Evolutionary conservation across 805 yeast genomes (phyloP), one percentile per base, ranked within the genome.

Genomic region (Sungouiella thailandica): DNA sequence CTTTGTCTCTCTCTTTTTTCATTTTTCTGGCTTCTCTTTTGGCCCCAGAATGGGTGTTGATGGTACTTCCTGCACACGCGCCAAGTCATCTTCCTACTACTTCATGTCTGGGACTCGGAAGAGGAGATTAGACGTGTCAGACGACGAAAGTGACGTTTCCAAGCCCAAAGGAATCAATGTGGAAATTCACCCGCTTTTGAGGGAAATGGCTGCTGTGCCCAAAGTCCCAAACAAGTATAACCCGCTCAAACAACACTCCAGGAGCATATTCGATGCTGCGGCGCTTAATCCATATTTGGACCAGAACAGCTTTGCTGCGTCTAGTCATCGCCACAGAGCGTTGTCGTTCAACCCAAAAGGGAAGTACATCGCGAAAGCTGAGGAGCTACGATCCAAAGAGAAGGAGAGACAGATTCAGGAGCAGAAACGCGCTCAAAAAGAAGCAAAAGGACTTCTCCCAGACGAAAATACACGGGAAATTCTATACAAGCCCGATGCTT

Each of bases 291-390:
- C 71, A 1, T 67, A 67, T 36, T 42, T 66, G 17, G 51, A 58
- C 31, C 67, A 58, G 35, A 36, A 36, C 2, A 39, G 33, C 13
- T 17, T 43, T 10, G 31, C 35, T 7, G 35, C 16, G 5, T 23
- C 17, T 15, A 17, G n/a, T 7, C 43, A 38, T 17, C 40, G 39
- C 9, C 25, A 49, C 2, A 52, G 74, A 33, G 70, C 65, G 2
- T 56, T 81, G 26, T 55, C 53, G 11, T 76, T 86, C 47, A 78
- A 74, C 47, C 72, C 66, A 22, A 66, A 68, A 25, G 96, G 95
- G 2, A 83, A 77, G 49, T 80, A 66, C 47, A 68, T 80, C 2
- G 68, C 62, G 25, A 55, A 64, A 36, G 89, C 78, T 28, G 55
- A 75, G 9, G 70, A 70, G 44, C 34, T 70, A n/a, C 55, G 87